Percentiles rank a stretch among this genome's conserved stretches.
These are phyloP conservation scores for Ustulina deusta DNA, from an alignment of 2,329 filamentous ascomycete species.

Conservation along the genomic window DNA sequence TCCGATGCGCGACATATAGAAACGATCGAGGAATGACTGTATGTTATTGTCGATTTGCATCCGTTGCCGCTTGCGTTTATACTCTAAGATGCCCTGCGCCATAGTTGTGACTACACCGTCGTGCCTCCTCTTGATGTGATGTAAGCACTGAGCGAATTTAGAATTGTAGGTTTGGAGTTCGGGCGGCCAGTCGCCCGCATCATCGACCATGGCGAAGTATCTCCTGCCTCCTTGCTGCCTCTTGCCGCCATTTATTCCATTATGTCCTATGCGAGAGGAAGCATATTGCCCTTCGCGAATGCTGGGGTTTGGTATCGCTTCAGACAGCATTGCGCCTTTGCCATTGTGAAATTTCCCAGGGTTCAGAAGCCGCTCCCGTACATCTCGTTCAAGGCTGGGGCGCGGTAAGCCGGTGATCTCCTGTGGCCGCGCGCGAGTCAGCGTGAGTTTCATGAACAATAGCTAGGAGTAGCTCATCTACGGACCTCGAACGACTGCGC, in stretches of 20 bases:
- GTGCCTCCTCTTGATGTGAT: conserved; percentile 95
- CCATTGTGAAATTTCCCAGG: conserved; percentile 66
- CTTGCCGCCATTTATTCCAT: conserved; percentile 59
- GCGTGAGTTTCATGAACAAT: conserved; percentile 50
- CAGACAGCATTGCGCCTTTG: conserved; percentile 76
- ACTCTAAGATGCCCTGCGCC: conserved; percentile 97
- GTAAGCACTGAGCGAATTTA: conserved; percentile 86
- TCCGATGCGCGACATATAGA: conserved; percentile 99
- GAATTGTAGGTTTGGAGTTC: conserved; percentile 95
- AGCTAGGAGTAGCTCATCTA: conserved; percentile 30
- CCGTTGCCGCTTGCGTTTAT: conserved; percentile 94
- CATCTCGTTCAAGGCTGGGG: conserved; percentile 79
- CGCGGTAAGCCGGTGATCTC: conserved; percentile 91
- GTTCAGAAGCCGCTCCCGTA: conserved; percentile 82
- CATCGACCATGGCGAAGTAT: conserved; percentile 94
- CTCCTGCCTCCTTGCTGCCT: conserved; percentile 70
- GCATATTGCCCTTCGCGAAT: conserved; percentile 85
- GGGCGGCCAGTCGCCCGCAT: conserved; percentile 89
- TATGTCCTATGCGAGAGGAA: conserved; percentile 63
- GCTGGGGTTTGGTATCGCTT: conserved; percentile 91
- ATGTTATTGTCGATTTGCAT: conserved; percentile 99
- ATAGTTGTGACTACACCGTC: conserved; percentile 98
- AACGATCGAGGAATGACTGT: conserved; percentile 96
- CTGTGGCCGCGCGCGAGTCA: conserved; percentile 60
- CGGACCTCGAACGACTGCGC: conserved; percentile 96